Base-by-base conservation (phyloP, 2,329 filamentous ascomycete genomes). In the Mycosphaerelloides madeirae region DNA sequence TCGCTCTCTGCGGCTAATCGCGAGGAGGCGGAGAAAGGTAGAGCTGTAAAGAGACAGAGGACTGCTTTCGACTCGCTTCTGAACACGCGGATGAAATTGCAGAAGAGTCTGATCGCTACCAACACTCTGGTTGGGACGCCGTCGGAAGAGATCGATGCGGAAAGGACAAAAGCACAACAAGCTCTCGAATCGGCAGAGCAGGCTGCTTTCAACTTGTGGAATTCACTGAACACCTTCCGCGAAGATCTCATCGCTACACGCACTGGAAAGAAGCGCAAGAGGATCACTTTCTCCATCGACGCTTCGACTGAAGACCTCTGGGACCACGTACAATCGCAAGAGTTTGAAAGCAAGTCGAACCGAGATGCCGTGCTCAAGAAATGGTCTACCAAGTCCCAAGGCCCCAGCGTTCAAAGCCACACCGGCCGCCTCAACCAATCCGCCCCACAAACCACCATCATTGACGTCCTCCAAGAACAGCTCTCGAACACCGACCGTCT, bases 81-180 rank as follows among this genome's bases (percentile, higher is more conserved):
- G 25, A 95, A 95, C 68, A 79, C 89, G 12, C 83, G 93, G 15
- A 96, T 98, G 61, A 86, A 91, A 49, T 71, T 98, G 14, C 94
- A 98, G 65, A 97, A 96, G 66, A 88, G 87, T 1, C 70, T 98
- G 12, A 78, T 93, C 13, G 83, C 86, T 0, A 79, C 84, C 19
- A 96, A 96, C 65, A 84, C 88, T 1, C 73, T 94, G 31, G 66
- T 76, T 12, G 61, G 56, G 3, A 38, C 49, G 6, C 40, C 53
- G 7, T 9, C 31, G 3, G 48, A 49, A 6, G 66, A 70, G 9
- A 62, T 71, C 2, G 68, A 74, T 1, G 65, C 65, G 7, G 57
- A 61, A 31, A 12, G 66, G 74, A 4, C 63, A 66, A 50, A 55
- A n/a, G 56, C 52, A 1, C 44, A 50, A 22, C 38, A 55, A 3